Percentiles rank a stretch among this genome's conserved stretches.
Evolutionary conservation across 2,329 filamentous ascomycete genomes (phyloP).

Genomic region (Tolypocladium sp.): DNA sequence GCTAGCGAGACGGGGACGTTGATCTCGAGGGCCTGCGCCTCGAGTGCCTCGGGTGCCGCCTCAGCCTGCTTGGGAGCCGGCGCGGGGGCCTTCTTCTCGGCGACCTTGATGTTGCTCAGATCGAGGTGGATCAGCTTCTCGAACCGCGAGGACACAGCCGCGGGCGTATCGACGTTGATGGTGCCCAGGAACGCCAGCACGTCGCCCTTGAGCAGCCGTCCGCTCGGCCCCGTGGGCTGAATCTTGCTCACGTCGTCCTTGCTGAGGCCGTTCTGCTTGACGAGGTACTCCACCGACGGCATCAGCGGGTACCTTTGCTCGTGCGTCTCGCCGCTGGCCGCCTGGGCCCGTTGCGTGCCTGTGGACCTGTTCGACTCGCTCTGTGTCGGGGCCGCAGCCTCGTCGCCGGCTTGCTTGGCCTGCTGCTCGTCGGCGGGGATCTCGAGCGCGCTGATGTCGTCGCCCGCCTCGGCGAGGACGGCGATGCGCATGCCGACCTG

Average conservation of each 20-base stretch:
- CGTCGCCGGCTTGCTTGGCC: conserved; percentile 21
- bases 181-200: conserved; percentile 81
- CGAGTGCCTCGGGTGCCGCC: conserved; percentile 28
- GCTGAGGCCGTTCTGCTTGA: conserved; percentile 70
- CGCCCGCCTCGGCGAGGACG: conserved; percentile 71
- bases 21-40: conserved; percentile 46
- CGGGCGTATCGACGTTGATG: conserved; percentile 64
- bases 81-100: conserved; percentile 36
- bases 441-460: conserved; percentile 66
- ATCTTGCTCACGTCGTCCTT: conserved; percentile 72
- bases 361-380: conserved; percentile 22
- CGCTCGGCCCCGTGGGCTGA: conserved; percentile 76
- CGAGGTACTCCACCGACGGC: conserved; percentile 75
- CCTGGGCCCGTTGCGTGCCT: conserved; percentile 41
- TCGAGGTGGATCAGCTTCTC: conserved; percentile 75
- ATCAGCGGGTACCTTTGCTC: conserved; percentile 65
- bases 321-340: conserved; percentile 38
- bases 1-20: conserved; percentile 70
- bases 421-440: conserved; percentile 60
- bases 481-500: conserved; percentile 75
- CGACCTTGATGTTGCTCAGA: conserved; percentile 88
- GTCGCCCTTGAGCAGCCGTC: conserved; percentile 88
- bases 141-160: conserved; percentile 61
- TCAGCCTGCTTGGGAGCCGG: conserved; percentile 28
- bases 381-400: not conserved